Evolutionary conservation across 139 green algal species (phyloP).

Genomic region (Volvox africanus): DNA sequence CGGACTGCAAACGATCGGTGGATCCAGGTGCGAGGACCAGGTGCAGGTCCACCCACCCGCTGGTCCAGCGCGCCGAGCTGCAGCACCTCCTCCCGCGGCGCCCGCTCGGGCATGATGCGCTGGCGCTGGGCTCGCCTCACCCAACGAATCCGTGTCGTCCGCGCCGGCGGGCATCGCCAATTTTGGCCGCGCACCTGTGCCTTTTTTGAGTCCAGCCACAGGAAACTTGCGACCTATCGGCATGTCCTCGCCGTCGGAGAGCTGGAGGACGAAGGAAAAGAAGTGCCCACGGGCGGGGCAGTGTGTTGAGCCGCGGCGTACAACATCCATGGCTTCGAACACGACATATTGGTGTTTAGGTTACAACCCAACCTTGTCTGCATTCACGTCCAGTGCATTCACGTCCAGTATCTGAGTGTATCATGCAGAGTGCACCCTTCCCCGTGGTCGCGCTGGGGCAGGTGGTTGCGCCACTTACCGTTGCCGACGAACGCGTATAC

Average conservation of each 20-base stretch:
- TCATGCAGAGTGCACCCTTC: too few species aligned
- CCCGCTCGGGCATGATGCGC: neutral
- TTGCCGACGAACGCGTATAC: neutral
- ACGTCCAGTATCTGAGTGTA: too few species aligned
- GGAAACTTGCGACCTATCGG: conserved; percentile 3
- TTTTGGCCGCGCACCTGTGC: neutral
- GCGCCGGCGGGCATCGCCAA: neutral
- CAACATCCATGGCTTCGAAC: too few species aligned
- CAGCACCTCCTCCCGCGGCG: neutral
- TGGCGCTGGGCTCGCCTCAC: conserved; percentile 16
- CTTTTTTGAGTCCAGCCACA: neutral
- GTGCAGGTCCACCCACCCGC: neutral
- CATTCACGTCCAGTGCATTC: too few species aligned
- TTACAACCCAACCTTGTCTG: too few species aligned
- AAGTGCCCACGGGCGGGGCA: too few species aligned
- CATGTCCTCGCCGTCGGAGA: conserved; percentile 29
- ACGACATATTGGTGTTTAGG: too few species aligned
- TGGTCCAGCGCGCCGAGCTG: neutral
- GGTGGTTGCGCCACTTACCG: conserved; percentile 19
- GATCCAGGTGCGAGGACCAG: too few species aligned
- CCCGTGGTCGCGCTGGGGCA: too few species aligned
- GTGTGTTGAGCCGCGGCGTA: too few species aligned
- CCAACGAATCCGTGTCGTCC: conserved; percentile 39
- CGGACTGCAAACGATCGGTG: too few species aligned
- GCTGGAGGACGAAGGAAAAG: neutral